These are phyloP conservation scores for Dendrobium chrysotoxum DNA, from an alignment of 106 monocot genomes.

Conservation along the genomic window DNA sequence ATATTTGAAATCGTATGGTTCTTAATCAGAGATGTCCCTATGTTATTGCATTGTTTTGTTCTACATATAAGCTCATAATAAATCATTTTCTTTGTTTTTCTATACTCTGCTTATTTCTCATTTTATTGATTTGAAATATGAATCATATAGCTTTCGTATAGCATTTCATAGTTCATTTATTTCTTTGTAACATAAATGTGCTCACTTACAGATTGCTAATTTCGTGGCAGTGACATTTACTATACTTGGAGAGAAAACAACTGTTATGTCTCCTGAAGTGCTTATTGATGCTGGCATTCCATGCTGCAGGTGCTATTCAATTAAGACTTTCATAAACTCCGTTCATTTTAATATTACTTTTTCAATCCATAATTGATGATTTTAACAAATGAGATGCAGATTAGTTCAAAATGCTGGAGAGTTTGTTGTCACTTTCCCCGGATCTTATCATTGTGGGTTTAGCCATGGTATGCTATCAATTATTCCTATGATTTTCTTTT, in stretches of 20 bases:
- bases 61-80: not conserved
- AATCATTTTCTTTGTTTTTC: not conserved
- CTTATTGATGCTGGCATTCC: constrained; percentile 72
- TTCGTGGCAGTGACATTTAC: constrained; percentile 65
- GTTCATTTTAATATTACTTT: not conserved
- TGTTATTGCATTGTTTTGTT: not conserved
- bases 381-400: constrained; percentile 28
- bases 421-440: constrained; percentile 96
- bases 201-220: not conserved
- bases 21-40: not conserved
- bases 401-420: constrained; percentile 98
- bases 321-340: not conserved
- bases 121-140: not conserved
- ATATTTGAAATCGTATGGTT: not conserved
- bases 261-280: constrained; percentile 86
- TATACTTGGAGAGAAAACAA: constrained; percentile 71
- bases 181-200: not conserved
- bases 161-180: not conserved
- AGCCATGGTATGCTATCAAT: constrained; percentile 60
- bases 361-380: not conserved
- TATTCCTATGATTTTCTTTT: not conserved
- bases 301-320: constrained; percentile 70
- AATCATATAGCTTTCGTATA: not conserved
- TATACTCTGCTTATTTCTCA: not conserved
- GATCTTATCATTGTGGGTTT: constrained; percentile 92